Base-by-base conservation (phyloP, 2,329 filamentous ascomycete genomes). In the Aureobasidium leucospermi region DNA sequence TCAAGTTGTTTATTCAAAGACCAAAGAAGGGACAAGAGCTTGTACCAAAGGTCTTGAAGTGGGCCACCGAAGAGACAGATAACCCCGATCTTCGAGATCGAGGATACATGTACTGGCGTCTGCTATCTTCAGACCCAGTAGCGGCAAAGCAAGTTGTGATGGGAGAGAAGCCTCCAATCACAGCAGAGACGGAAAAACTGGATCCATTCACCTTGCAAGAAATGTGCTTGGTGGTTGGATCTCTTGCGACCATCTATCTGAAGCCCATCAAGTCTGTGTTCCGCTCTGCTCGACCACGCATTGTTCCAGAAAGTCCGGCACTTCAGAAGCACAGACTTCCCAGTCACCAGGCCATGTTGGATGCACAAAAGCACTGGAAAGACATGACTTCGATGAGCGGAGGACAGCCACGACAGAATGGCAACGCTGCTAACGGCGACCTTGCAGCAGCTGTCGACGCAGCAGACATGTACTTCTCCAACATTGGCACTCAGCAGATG, bases 91-190 rank as follows among this genome's bases (percentile, higher is more conserved):
- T 99, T 31, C 86, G 94, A 64, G 94, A 99, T 72, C 82, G 94
- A 67, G 94, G 94, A 0, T 99, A 96, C 78, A 97, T 99, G 92
- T 99, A 99, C 79, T 99, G 94, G 94, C 89, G 94, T 4, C 81
- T 99, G 13, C 81, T 99, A 1, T 96, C 91, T 1, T 95, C 91
- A 0, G 92, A 96, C 71, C 93, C 96, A 66, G 85, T 87, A 52
- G 85, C 88, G 0, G 94, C 94, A 1, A 94, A 89, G 70, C 79
- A 85, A 63, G 85, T 99, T 55, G 92, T 99, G 65, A 97, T 99
- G 93, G 93, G 94, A 61, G 89, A 96, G 66, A 99, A 99, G 72
- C 94, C 94, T 6, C 84, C 93, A 7, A 97, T 99, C 73, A 96
- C 92, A 1, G 93, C 94, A 36, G 94, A 99, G 74, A 92, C 89